phyloP scores from a whole-genome alignment of 2,329 filamentous ascomycete species.

The Alternaria sp. region DNA sequence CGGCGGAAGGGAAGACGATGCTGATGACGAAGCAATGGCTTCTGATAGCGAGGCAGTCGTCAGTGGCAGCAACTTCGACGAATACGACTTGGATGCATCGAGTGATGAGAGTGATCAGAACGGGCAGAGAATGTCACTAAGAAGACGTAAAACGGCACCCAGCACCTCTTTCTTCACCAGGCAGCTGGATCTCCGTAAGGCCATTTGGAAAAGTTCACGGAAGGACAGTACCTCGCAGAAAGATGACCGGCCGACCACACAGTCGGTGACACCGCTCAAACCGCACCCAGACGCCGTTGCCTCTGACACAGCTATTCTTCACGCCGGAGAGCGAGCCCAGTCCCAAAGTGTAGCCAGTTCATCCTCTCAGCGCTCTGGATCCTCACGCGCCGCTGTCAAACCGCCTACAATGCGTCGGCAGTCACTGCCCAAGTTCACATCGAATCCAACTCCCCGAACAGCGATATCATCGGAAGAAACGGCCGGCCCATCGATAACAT shows the following conservation, averaged over 20 bases:
- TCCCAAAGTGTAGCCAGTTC: constrained; percentile 23
- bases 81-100: constrained; percentile 45
- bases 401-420: constrained; percentile 60
- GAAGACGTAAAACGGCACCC: constrained; percentile 30
- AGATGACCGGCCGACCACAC: constrained; percentile 20
- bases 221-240: constrained; percentile 14
- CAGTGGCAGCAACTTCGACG: constrained; percentile 42
- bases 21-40: constrained; percentile 37
- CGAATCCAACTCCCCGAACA: constrained; percentile 74
- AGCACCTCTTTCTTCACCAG: constrained; percentile 34
- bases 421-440: constrained; percentile 71
- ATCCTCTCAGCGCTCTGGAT: constrained; percentile 25
- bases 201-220: constrained; percentile 33
- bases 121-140: constrained; percentile 16
- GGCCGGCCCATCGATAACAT: constrained; percentile 76
- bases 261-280: constrained; percentile 32
- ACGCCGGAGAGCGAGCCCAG: constrained; percentile 6
- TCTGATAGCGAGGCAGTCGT: constrained; percentile 40
- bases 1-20: constrained; percentile 15
- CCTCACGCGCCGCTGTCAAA: constrained; percentile 40
- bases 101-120: constrained; percentile 33
- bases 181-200: constrained; percentile 36
- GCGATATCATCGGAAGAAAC: constrained; percentile 68
- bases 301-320: constrained; percentile 38
- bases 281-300: constrained; percentile 32